These are phyloP conservation scores for Starmerella bombicola DNA, from an alignment of 805 yeast genomes.

Conservation along the genomic window DNA sequence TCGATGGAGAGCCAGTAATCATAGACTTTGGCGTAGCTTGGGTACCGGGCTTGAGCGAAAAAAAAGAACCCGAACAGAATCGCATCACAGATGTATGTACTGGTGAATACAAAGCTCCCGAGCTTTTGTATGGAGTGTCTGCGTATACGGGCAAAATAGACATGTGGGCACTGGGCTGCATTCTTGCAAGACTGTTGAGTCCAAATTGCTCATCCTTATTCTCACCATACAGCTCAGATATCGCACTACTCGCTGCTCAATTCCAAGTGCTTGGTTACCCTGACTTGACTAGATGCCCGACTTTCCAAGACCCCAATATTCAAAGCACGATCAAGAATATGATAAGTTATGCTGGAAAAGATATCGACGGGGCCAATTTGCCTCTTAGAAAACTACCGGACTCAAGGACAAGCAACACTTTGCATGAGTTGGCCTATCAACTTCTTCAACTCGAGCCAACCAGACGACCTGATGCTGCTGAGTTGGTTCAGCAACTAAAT, in stretches of 20 bases:
- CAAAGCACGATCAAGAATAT: conserved; percentile 4
- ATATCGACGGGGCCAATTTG: no score
- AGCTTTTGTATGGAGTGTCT: conserved; percentile 47
- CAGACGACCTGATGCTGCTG: conserved; percentile 10
- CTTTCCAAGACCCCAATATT: conserved; percentile 9
- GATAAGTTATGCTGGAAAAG: no score
- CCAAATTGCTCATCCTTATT: conserved; percentile 32
- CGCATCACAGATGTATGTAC: conserved; percentile 46
- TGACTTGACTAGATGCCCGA: conserved; percentile 22
- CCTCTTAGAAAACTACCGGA: background rate
- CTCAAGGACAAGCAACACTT: background rate
- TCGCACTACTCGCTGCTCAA: conserved; percentile 44
- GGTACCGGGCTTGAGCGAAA: conserved; percentile 18
- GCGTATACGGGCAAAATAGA: conserved; percentile 48
- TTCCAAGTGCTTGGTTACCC: conserved; percentile 50
- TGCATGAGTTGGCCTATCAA: conserved; percentile 1
- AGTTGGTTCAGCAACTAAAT: no score
- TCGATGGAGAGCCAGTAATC: conserved; percentile 29
- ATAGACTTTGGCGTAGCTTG: conserved; percentile 64
- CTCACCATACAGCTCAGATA: conserved; percentile 39
- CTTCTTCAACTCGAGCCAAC: conserved; percentile 14
- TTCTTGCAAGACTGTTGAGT: conserved; percentile 43
- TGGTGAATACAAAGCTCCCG: conserved; percentile 62
- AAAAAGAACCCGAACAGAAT: conserved; percentile 22
- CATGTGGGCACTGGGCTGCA: conserved; percentile 59